phyloP scores from a whole-genome alignment of 2,329 filamentous ascomycete species.

The Neoscytalidium dimidiatum region DNA sequence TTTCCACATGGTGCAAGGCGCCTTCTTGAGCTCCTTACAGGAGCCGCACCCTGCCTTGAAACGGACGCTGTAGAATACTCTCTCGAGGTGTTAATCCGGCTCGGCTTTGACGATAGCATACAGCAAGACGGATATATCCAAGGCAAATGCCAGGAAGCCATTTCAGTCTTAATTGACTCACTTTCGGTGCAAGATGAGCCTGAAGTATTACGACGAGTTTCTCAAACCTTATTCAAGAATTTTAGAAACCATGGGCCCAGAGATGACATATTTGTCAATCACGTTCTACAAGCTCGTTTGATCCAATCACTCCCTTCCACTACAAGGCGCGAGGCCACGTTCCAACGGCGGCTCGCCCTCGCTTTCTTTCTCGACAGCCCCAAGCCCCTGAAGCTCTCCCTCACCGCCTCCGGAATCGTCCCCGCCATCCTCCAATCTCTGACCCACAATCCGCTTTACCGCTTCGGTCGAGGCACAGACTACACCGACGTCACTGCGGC shows the following conservation, averaged over 20 bases:
- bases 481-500: conserved; percentile 69
- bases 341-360: conserved; percentile 68
- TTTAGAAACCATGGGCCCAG: conserved; percentile 28
- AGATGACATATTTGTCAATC: conserved; percentile 37
- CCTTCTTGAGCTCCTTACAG: conserved; percentile 27
- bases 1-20: conserved; percentile 29
- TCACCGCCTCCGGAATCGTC: conserved; percentile 27
- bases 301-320: conserved; percentile 61
- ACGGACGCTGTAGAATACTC: not conserved
- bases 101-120: conserved; percentile 20
- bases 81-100: conserved; percentile 17
- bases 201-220: not conserved
- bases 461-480: conserved; percentile 59
- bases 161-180: conserved; percentile 22
- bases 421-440: conserved; percentile 31
- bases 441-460: conserved; percentile 49
- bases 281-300: conserved; percentile 58
- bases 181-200: not conserved
- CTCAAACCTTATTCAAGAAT: conserved; percentile 28
- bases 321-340: conserved; percentile 54
- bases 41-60: conserved; percentile 24
- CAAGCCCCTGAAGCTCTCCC: conserved; percentile 26
- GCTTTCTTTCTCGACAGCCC: conserved; percentile 57
- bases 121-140: not conserved
- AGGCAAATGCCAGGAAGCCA: not conserved